A percentile compares a stretch with the other conserved stretches of the same genome.
Conservation (phyloP, 257 asterid species). For the Striga asiatica region DNA sequence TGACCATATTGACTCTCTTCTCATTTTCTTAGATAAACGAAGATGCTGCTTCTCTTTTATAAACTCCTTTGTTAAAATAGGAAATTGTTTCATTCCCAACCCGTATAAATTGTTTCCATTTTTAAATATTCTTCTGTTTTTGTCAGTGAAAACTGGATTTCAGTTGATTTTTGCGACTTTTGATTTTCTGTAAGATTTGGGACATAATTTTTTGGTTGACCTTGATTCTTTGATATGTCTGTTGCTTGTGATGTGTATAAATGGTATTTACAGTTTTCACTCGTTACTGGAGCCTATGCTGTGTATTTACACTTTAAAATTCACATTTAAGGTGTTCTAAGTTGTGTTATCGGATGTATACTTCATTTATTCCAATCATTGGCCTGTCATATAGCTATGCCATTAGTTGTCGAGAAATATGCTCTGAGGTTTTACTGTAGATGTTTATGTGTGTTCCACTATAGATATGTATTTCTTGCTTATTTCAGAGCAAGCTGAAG, state of each 20-base stretch:
- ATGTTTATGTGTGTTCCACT: neutral
- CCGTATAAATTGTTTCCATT: neutral
- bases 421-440: neutral
- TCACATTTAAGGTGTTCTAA: neutral
- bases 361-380: too few relatives aligned
- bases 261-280: too few relatives aligned
- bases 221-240: neutral
- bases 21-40: neutral
- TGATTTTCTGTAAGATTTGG: neutral
- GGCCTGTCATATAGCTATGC: too few relatives aligned
- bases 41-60: neutral
- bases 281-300: too few relatives aligned
- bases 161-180: neutral
- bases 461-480: slow-evolving; percentile 10
- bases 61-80: neutral
- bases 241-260: too few relatives aligned
- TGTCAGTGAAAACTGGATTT: neutral
- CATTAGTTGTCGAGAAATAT: neutral
- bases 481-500: slow-evolving; percentile 61
- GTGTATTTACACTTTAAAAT: neutral
- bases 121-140: too few relatives aligned
- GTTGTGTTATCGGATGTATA: neutral
- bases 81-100: neutral
- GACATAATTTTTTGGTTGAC: neutral
- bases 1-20: too few relatives aligned